Evolutionary conservation across 495 filamentous ascomycete genomes (phyloP).

Genomic region (Penicillium bovifimosum): DNA sequence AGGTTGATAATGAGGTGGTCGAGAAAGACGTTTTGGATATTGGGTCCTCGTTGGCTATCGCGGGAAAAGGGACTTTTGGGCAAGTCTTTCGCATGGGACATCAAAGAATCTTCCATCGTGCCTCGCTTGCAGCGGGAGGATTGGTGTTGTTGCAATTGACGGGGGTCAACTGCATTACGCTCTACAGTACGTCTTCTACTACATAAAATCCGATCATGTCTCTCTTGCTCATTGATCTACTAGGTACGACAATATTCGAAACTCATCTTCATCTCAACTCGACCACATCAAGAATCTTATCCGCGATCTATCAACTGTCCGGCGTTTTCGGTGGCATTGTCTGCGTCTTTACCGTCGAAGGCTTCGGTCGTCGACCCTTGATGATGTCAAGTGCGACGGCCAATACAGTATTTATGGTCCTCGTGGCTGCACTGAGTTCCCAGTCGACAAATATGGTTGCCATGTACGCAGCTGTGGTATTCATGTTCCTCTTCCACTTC

Average conservation of each 20-base stretch:
- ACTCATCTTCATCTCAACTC: constrained; percentile 10
- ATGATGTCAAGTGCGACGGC: constrained; percentile 23
- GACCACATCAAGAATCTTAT: constrained; percentile 13
- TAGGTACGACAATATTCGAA: constrained; percentile 13
- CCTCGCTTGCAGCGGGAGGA: constrained; percentile 20
- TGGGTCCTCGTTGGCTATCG: constrained; percentile 25
- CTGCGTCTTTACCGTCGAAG: constrained; percentile 18
- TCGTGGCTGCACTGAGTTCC: constrained; percentile 29
- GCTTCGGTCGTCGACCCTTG: constrained; percentile 19
- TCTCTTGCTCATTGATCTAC: background rate
- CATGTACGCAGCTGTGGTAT: constrained; percentile 35
- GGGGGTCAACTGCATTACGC: constrained; percentile 55
- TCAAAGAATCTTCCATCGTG: constrained; percentile 22
- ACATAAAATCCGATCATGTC: too few relatives aligned
- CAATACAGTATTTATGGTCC: constrained; percentile 39
- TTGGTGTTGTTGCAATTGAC: constrained; percentile 48
- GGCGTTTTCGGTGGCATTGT: constrained; percentile 12
- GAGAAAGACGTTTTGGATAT: constrained; percentile 29
- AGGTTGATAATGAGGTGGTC: constrained; percentile 20
- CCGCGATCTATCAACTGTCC: constrained; percentile 14
- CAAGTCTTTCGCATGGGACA: constrained; percentile 21
- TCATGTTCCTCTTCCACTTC: constrained; percentile 48
- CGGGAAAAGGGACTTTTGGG: background rate
- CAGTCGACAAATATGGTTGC: constrained; percentile 16
- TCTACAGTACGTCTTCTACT: constrained; percentile 31